phyloP scores from a whole-genome alignment of 768 basidiomycete species.

The Leccinum subtestaceum region DNA sequence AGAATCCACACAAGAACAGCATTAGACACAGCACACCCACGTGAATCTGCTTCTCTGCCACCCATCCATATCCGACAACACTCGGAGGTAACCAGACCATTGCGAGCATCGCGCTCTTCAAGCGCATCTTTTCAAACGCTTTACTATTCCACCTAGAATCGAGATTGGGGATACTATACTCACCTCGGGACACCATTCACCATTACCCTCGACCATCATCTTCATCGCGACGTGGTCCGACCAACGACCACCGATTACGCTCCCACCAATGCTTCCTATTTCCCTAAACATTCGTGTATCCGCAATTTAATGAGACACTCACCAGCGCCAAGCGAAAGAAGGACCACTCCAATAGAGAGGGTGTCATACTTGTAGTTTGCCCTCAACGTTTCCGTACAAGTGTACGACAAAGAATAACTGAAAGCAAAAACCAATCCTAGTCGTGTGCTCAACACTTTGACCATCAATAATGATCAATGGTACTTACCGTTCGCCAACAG shows the following conservation, averaged over 20 bases:
- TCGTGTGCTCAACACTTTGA: constrained; percentile 8
- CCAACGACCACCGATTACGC: constrained; percentile 56
- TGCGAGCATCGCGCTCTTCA: constrained; percentile 58
- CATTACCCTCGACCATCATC: constrained; percentile 44
- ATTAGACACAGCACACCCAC: constrained; percentile 68
- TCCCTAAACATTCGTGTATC: background rate
- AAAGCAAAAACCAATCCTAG: constrained; percentile 70
- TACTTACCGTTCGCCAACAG: constrained; percentile 36
- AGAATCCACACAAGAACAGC: constrained; percentile 72
- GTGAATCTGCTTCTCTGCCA: constrained; percentile 57
- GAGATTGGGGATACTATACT: constrained; percentile 17
- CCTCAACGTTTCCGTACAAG: constrained; percentile 66
- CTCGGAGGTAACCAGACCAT: constrained; percentile 55
- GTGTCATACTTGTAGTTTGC: constrained; percentile 63
- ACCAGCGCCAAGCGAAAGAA: constrained; percentile 75
- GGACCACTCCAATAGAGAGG: constrained; percentile 69
- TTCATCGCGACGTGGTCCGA: constrained; percentile 48
- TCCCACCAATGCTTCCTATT: constrained; percentile 49
- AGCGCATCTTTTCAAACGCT: constrained; percentile 55
- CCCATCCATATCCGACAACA: constrained; percentile 74
- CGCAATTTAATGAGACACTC: constrained; percentile 14
- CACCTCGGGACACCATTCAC: constrained; percentile 63
- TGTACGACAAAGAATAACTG: constrained; percentile 70
- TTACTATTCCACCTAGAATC: background rate
- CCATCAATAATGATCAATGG: background rate